phyloP scores from a whole-genome alignment of 164 flowering plant species.

The Litsea cubeba region DNA sequence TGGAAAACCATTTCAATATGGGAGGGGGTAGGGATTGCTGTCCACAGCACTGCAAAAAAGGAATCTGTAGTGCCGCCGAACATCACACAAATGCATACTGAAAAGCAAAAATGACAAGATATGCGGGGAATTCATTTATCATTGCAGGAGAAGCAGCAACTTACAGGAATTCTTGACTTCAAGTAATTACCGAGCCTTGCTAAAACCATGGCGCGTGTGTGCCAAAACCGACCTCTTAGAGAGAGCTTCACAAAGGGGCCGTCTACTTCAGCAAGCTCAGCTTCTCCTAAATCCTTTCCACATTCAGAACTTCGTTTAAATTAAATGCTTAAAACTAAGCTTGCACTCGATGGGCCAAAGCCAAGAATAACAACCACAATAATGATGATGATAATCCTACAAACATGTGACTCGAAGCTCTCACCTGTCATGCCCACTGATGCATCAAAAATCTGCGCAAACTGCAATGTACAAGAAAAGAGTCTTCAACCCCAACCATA shows the following conservation, averaged over 20 bases:
- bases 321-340: background rate
- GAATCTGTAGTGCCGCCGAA: background rate
- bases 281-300: constrained; percentile 44
- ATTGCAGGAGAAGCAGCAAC: constrained; percentile 11
- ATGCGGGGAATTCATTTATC: background rate
- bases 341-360: background rate
- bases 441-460: constrained; percentile 71
- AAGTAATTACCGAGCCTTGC: constrained; percentile 80
- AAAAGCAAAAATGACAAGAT: background rate
- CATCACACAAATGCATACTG: no score
- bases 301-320: background rate
- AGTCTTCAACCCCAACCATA: background rate
- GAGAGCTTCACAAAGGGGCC: constrained; percentile 90
- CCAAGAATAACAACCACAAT: background rate
- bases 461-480: constrained; percentile 32
- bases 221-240: constrained; percentile 91
- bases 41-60: background rate
- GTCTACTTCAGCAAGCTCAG: constrained; percentile 79
- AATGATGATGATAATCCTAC: background rate
- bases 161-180: constrained; percentile 90
- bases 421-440: constrained; percentile 86
- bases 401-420: constrained; percentile 2
- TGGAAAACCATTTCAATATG: no score
- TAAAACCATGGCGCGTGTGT: constrained; percentile 58
- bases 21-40: background rate